These are phyloP conservation scores for Akebia trifoliata DNA, from an alignment of 164 flowering plant species.

Conservation along the genomic window DNA sequence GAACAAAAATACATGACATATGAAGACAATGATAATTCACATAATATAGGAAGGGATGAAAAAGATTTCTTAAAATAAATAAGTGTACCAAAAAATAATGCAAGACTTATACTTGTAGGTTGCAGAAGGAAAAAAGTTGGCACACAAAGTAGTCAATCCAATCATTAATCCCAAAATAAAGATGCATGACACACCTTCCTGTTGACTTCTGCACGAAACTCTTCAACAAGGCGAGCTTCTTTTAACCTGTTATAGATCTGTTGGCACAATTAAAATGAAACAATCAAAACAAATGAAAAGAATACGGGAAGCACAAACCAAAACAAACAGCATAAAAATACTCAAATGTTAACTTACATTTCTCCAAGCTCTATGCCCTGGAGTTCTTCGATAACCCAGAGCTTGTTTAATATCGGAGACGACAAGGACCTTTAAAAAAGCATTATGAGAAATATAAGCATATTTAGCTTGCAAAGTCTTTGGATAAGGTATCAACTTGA, in stretches of 20 bases:
- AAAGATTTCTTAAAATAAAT: no score
- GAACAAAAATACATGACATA: no score
- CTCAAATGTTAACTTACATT: constrained; percentile 33
- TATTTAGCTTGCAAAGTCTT: background rate
- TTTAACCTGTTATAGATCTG: constrained; percentile 67
- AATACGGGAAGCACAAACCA: constrained; percentile 1
- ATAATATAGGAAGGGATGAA: no score
- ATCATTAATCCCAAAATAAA: background rate
- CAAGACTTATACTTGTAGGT: background rate
- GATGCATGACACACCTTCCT: constrained; percentile 43
- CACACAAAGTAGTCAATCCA: background rate
- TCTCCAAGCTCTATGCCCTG: constrained; percentile 82
- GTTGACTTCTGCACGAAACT: constrained; percentile 56
- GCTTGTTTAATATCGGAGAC: constrained; percentile 70
- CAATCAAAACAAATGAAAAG: background rate
- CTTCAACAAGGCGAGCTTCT: constrained; percentile 66
- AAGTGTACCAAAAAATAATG: background rate
- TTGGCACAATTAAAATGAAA: constrained; percentile 6
- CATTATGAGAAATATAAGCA: constrained; percentile 5
- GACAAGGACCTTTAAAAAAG: constrained; percentile 62
- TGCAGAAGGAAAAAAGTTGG: background rate
- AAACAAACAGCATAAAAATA: background rate
- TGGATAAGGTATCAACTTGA: background rate
- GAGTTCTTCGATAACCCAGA: constrained; percentile 57
- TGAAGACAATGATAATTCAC: no score